These are phyloP conservation scores for Ophiosphaerella narmari DNA, from an alignment of 2,329 filamentous ascomycete genomes.

Conservation along the genomic window DNA sequence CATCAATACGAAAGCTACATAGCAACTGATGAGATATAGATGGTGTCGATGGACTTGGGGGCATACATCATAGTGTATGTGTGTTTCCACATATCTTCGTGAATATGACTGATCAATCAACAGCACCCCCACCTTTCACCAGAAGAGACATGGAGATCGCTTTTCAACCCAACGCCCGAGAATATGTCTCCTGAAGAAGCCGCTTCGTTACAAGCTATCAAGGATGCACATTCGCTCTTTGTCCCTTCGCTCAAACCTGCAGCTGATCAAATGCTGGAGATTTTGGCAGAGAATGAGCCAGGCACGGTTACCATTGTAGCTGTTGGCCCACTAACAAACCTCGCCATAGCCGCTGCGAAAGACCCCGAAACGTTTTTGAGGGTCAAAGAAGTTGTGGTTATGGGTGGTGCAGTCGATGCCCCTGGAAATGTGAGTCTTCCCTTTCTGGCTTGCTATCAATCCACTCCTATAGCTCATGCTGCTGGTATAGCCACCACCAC, in stretches of 20 bases:
- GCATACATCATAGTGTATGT: slow-evolving; percentile 52
- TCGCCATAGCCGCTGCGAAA: slow-evolving; percentile 84
- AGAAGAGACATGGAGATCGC: slow-evolving; percentile 53
- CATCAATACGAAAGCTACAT: not conserved
- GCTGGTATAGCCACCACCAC: slow-evolving; percentile 21
- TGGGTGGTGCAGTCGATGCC: slow-evolving; percentile 84
- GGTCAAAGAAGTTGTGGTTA: slow-evolving; percentile 89
- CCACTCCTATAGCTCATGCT: slow-evolving; percentile 12
- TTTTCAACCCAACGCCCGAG: slow-evolving; percentile 47
- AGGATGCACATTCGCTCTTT: slow-evolving; percentile 61
- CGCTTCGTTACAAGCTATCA: slow-evolving; percentile 43
- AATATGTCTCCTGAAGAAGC: slow-evolving; percentile 39
- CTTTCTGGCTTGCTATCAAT: slow-evolving; percentile 1
- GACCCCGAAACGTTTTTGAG: slow-evolving; percentile 88
- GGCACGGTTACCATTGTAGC: slow-evolving; percentile 89
- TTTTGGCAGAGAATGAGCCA: slow-evolving; percentile 78
- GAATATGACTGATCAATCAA: slow-evolving; percentile 3
- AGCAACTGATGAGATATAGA: slow-evolving; percentile 40
- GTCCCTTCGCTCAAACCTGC: slow-evolving; percentile 73
- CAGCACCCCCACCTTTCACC: slow-evolving; percentile 56
- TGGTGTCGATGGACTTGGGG: slow-evolving; percentile 55
- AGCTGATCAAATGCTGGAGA: slow-evolving; percentile 85
- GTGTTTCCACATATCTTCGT: not conserved
- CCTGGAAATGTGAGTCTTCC: slow-evolving; percentile 69
- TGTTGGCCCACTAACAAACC: slow-evolving; percentile 89